These are phyloP conservation scores for Tuber melanosporum DNA, from an alignment of 495 filamentous ascomycete species.

Conservation along the genomic window DNA sequence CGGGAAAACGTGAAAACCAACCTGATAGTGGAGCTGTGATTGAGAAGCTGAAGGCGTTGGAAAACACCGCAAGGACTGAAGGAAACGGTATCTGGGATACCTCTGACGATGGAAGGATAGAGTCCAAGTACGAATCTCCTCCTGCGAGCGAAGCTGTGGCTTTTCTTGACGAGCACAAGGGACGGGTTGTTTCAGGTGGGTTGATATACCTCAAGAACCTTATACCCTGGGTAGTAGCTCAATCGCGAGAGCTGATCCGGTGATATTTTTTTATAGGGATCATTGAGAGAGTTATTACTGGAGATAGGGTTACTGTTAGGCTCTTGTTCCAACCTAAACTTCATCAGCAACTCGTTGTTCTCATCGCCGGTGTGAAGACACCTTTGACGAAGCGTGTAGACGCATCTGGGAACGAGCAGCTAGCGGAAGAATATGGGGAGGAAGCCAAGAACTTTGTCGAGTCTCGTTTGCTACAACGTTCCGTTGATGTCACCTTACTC, in stretches of 20 bases:
- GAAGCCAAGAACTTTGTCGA: slow-evolving; percentile 84
- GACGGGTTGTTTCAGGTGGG: slow-evolving; percentile 62
- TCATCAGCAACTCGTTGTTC: slow-evolving; percentile 73
- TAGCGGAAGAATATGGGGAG: slow-evolving; percentile 79
- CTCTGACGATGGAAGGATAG: slow-evolving; percentile 54
- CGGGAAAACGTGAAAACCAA: slow-evolving; percentile 74
- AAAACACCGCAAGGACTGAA: slow-evolving; percentile 70
- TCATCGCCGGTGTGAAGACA: slow-evolving; percentile 83
- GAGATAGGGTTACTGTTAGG: slow-evolving; percentile 81
- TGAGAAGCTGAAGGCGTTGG: slow-evolving; percentile 67
- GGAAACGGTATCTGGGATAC: slow-evolving; percentile 69
- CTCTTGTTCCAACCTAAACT: slow-evolving; percentile 66
- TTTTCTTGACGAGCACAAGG: slow-evolving; percentile 71
- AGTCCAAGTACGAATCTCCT: slow-evolving; percentile 63
- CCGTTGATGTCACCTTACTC: slow-evolving; percentile 69
- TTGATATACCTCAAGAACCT: neutral
- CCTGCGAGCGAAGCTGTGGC: slow-evolving; percentile 57
- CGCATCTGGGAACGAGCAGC: slow-evolving; percentile 67
- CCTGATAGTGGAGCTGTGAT: slow-evolving; percentile 61
- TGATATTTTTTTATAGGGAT: slow-evolving; percentile 45
- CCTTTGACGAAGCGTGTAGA: slow-evolving; percentile 77
- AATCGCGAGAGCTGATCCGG: slow-evolving; percentile 19
- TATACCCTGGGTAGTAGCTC: neutral
- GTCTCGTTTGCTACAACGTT: slow-evolving; percentile 72
- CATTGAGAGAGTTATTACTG: slow-evolving; percentile 82